Conservation (phyloP, 176 grass and related monocot species). For the Poa annua region DNA sequence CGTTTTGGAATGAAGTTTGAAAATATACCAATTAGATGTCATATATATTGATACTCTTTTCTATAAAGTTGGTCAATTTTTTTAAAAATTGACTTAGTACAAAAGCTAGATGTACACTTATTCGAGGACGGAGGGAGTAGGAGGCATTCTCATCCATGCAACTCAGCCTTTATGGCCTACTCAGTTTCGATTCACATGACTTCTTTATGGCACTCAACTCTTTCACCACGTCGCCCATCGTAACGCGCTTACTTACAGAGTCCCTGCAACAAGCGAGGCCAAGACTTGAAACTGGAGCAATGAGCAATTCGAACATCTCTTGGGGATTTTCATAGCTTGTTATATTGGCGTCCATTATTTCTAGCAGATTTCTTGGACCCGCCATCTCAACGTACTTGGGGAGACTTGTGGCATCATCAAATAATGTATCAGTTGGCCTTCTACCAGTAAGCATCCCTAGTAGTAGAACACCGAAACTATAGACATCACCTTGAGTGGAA, state of each 20-base stretch:
- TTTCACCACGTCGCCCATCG: neutral
- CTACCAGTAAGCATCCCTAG: constrained; percentile 47
- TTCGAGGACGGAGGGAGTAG: too few species aligned
- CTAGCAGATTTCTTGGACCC: constrained; percentile 20
- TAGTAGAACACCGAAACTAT: constrained; percentile 42
- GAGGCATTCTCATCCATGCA: too few species aligned
- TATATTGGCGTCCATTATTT: constrained; percentile 28
- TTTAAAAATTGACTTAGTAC: too few species aligned
- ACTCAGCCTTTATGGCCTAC: too few species aligned
- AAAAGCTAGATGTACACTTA: too few species aligned
- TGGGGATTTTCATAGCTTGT: neutral
- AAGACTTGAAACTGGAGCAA: constrained; percentile 24
- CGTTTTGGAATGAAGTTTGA: too few species aligned
- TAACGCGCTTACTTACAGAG: neutral
- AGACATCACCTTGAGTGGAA: constrained; percentile 39
- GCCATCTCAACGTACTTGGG: constrained; percentile 17
- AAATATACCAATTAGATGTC: too few species aligned
- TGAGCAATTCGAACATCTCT: neutral
- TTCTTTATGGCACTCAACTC: constrained; percentile 14
- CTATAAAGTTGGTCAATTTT: too few species aligned
- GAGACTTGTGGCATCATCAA: constrained; percentile 27
- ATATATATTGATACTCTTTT: too few species aligned
- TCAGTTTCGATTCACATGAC: neutral
- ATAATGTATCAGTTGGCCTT: constrained; percentile 26
- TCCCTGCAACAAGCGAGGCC: neutral